These are phyloP conservation scores for Rhodotorula paludigena DNA, from an alignment of 768 basidiomycete genomes.

Conservation along the genomic window DNA sequence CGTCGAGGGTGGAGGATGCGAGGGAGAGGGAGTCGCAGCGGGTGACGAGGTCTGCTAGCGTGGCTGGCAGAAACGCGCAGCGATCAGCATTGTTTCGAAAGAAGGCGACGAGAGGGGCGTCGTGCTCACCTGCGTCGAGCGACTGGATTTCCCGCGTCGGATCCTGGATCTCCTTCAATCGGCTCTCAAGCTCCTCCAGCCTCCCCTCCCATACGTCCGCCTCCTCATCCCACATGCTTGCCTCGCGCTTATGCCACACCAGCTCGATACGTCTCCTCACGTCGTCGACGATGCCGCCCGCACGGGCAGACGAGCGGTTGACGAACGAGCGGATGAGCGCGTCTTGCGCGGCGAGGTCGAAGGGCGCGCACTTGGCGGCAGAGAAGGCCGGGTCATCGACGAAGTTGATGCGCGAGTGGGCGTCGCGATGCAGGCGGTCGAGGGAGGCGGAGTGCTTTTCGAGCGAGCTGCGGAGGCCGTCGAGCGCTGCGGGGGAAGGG, in stretches of 20 bases:
- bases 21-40: not conserved
- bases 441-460: no score
- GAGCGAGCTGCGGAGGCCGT: no score
- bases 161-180: not conserved
- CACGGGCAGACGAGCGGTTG: slow-evolving; percentile 63
- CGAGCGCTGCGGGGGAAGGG: no score
- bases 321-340: slow-evolving; percentile 63
- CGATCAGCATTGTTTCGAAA: no score
- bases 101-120: no score
- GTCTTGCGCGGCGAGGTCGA: slow-evolving; percentile 61
- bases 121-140: no score
- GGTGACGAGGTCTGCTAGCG: not conserved
- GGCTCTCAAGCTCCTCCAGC: not conserved
- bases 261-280: slow-evolving; percentile 45
- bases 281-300: slow-evolving; percentile 46
- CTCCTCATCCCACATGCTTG: not conserved
- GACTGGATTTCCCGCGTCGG: no score
- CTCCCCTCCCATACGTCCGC: not conserved
- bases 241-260: not conserved
- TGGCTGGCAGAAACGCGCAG: no score
- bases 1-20: not conserved
- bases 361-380: not conserved
- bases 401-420: not conserved
- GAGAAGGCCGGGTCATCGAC: not conserved
- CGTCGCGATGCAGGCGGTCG: not conserved